Evolutionary conservation across 2,329 filamentous ascomycete species (phyloP).

Genomic region (Macrophomina phaseolina): DNA sequence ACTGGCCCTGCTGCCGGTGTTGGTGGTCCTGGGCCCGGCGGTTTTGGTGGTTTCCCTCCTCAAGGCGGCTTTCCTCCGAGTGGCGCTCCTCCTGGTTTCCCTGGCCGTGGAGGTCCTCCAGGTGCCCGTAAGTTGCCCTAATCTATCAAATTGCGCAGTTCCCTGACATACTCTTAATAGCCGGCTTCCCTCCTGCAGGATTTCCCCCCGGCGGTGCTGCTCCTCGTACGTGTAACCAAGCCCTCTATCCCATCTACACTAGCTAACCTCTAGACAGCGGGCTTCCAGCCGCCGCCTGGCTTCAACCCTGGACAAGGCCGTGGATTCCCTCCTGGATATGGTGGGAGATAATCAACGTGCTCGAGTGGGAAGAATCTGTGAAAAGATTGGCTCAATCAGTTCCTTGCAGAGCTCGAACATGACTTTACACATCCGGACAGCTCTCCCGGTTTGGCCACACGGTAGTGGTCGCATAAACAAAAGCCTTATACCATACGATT

Average conservation of each 20-base stretch:
- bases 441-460: not conserved
- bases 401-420: not conserved
- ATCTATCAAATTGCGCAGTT: slow-evolving; percentile 5
- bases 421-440: not conserved
- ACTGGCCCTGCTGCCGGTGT: slow-evolving; percentile 89
- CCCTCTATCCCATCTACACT: not conserved
- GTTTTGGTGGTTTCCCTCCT: slow-evolving; percentile 58
- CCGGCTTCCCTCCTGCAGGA: slow-evolving; percentile 35
- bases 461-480: not conserved
- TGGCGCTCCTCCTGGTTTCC: slow-evolving; percentile 36
- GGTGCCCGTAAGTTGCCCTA: slow-evolving; percentile 33
- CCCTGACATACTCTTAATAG: slow-evolving; percentile 30
- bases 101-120: slow-evolving; percentile 41
- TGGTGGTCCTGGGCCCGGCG: slow-evolving; percentile 74
- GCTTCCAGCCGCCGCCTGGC: slow-evolving; percentile 62
- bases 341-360: slow-evolving; percentile 10
- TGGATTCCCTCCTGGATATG: slow-evolving; percentile 53
- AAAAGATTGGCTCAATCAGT: not conserved
- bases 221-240: slow-evolving; percentile 40
- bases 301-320: slow-evolving; percentile 69
- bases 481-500: not conserved
- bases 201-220: slow-evolving; percentile 39
- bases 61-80: slow-evolving; percentile 59
- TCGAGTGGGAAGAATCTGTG: not conserved
- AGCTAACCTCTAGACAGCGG: slow-evolving; percentile 33